Evolutionary conservation across 2,329 filamentous ascomycete genomes (phyloP).

Genomic region (Raffaelea ambrosiae): DNA sequence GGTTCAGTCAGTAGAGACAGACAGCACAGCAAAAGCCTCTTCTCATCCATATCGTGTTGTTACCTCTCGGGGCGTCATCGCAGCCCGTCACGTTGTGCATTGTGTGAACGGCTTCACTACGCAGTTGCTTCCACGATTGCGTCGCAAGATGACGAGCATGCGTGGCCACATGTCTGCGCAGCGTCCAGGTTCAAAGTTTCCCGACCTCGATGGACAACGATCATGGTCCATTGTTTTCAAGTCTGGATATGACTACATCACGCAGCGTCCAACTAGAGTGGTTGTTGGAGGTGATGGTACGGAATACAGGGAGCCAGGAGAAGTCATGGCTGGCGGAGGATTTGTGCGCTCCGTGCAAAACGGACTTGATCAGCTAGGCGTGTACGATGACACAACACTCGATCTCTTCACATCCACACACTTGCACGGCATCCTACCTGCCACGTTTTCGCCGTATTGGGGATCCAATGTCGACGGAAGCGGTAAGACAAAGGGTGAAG

Average conservation of each 20-base stretch:
- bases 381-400: slow-evolving; percentile 34
- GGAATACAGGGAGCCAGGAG: slow-evolving; percentile 18
- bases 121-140: slow-evolving; percentile 41
- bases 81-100: slow-evolving; percentile 43
- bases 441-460: slow-evolving; percentile 31
- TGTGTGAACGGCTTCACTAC: slow-evolving; percentile 47
- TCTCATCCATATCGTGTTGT: slow-evolving; percentile 33
- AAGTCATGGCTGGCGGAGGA: slow-evolving; percentile 48
- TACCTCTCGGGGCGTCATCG: slow-evolving; percentile 35
- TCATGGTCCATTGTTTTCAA: slow-evolving; percentile 44
- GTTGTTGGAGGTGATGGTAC: slow-evolving; percentile 11
- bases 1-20: slow-evolving; percentile 20
- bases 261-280: slow-evolving; percentile 29
- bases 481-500: background rate
- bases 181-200: slow-evolving; percentile 26
- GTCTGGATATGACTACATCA: slow-evolving; percentile 42
- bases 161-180: slow-evolving; percentile 44
- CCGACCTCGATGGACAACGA: slow-evolving; percentile 21
- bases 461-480: slow-evolving; percentile 15
- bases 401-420: slow-evolving; percentile 30
- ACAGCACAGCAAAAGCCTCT: background rate
- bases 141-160: slow-evolving; percentile 33
- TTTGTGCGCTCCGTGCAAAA: slow-evolving; percentile 31
- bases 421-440: slow-evolving; percentile 32
- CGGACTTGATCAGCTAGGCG: slow-evolving; percentile 37